These are phyloP conservation scores for Hygrocybe coccinea DNA, from an alignment of 768 basidiomycete genomes.

Conservation along the genomic window DNA sequence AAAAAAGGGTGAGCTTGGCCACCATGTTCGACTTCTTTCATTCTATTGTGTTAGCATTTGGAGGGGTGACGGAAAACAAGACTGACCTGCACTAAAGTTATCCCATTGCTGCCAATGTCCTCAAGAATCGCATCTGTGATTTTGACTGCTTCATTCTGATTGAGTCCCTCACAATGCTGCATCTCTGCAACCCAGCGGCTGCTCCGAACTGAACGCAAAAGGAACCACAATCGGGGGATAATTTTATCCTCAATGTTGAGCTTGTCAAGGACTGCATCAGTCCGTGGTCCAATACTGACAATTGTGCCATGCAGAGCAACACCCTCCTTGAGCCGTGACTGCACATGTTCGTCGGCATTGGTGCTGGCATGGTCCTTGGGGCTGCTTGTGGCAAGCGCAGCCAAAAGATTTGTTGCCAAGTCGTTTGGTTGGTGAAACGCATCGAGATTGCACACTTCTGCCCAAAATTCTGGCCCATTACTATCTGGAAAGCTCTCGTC, in stretches of 20 bases:
- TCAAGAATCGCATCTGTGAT: not conserved
- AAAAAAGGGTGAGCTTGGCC: no score
- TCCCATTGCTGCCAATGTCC: not conserved
- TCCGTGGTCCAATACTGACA: constrained; percentile 1
- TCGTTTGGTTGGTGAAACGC: no score
- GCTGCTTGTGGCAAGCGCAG: not conserved
- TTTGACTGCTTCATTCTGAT: not conserved
- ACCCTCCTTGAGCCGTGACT: no score
- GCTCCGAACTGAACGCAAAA: not conserved
- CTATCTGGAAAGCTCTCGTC: no score
- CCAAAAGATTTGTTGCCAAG: no score
- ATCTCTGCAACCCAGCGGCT: not conserved
- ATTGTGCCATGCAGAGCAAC: not conserved
- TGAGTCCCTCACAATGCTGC: not conserved
- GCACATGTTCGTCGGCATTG: no score
- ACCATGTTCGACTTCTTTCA: no score
- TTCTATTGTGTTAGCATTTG: no score
- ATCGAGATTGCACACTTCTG: no score
- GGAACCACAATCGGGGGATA: not conserved
- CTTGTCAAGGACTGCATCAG: not conserved
- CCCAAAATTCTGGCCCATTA: no score
- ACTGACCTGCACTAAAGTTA: no score
- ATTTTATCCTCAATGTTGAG: not conserved
- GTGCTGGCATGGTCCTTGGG: not conserved
- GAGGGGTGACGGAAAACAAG: no score